Evolutionary conservation across 225 moss, liverwort and hornwort species (phyloP).

Genomic region (Bryoerythrophyllum caledonicum): DNA sequence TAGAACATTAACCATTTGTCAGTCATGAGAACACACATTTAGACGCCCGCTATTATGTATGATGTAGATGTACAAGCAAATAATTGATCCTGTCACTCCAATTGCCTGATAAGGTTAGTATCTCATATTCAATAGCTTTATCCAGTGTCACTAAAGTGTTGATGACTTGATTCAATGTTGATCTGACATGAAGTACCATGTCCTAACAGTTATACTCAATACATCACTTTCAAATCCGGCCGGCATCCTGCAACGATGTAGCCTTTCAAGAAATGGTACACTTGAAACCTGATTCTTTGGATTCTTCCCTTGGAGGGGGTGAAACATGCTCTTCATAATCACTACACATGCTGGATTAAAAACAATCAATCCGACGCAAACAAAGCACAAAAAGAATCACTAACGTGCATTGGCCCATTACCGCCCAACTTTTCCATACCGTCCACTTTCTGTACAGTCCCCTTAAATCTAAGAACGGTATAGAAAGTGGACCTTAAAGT

Average conservation of each 20-base stretch:
- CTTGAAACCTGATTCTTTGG: not conserved
- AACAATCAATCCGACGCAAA: not conserved
- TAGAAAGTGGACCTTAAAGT: no score
- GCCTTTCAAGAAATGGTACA: conserved; percentile 12
- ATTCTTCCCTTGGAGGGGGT: not conserved
- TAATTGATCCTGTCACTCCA: no score
- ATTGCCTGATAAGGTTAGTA: no score
- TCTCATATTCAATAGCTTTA: not conserved
- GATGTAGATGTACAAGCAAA: no score
- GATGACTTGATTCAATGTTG: not conserved
- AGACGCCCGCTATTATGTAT: no score
- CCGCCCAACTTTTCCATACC: no score
- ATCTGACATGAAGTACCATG: not conserved
- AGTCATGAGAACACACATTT: no score
- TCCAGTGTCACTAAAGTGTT: not conserved
- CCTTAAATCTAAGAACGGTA: no score
- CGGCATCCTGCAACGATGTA: not conserved
- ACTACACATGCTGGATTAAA: not conserved
- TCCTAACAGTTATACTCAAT: conserved; percentile 12
- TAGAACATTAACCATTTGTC: no score
- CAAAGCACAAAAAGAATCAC: not conserved
- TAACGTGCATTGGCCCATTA: no score
- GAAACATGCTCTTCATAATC: not conserved
- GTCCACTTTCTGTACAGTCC: no score
- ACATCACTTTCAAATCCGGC: not conserved